These are phyloP conservation scores for Urtica urens DNA, from an alignment of 306 rosid genomes.

Conservation along the genomic window DNA sequence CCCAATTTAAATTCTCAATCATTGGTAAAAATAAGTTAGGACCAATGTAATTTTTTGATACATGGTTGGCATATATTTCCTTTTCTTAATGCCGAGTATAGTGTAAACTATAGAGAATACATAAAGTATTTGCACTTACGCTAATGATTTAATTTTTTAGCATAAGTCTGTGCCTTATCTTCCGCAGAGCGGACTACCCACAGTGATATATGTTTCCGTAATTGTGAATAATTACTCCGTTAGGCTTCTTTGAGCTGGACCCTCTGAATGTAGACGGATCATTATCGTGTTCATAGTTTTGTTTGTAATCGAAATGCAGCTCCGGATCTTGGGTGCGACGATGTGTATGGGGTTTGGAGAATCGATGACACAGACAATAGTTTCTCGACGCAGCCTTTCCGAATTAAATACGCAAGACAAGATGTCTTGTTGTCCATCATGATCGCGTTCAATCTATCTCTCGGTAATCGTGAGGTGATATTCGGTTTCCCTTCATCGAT, in stretches of 20 bases:
- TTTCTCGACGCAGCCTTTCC: slow-evolving; percentile 84
- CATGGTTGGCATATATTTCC: no score
- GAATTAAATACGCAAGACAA: slow-evolving; percentile 80
- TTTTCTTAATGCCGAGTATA: no score
- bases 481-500: background rate
- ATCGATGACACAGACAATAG: slow-evolving; percentile 81
- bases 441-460: slow-evolving; percentile 64
- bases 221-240: no score
- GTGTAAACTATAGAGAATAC: no score
- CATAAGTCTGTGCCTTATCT: no score
- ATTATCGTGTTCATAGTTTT: slow-evolving; percentile 2
- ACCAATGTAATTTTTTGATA: no score
- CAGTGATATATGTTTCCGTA: no score
- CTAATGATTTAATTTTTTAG: no score
- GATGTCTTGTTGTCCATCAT: slow-evolving; percentile 70
- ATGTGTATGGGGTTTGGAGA: slow-evolving; percentile 72
- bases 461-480: slow-evolving; percentile 47
- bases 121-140: no score
- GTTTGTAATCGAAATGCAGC: slow-evolving; percentile 41
- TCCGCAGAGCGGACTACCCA: no score
- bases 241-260: background rate
- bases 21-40: no score
- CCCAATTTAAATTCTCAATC: no score
- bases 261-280: background rate
- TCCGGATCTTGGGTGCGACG: slow-evolving; percentile 51